A percentile compares a stretch with the other conserved stretches of the same genome.
Conservation (phyloP, 2,329 filamentous ascomycete genomes). For the Monosporascus sp. region DNA sequence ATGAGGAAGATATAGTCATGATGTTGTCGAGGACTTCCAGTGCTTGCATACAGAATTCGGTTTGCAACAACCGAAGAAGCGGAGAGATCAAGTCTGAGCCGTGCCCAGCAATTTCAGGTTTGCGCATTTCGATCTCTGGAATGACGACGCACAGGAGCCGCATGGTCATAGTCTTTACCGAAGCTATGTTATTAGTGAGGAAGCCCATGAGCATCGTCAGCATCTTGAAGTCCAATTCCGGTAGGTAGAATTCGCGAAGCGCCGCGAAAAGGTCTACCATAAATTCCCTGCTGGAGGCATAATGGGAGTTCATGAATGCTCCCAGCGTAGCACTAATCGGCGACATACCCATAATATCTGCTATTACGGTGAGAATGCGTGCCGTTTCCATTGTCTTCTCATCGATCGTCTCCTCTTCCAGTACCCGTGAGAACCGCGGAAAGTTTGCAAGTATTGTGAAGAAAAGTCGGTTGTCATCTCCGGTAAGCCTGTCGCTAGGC, state of each 20-base stretch:
- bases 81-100: constrained; percentile 95
- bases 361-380: constrained; percentile 63
- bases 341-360: constrained; percentile 64
- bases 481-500: constrained; percentile 74
- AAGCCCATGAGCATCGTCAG: constrained; percentile 87
- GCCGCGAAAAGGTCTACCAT: constrained; percentile 67
- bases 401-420: constrained; percentile 60
- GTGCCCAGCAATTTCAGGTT: constrained; percentile 81
- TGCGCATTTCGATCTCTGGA: constrained; percentile 87
- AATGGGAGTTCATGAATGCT: constrained; percentile 62
- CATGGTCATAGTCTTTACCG: constrained; percentile 93
- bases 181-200: constrained; percentile 79
- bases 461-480: constrained; percentile 74
- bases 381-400: constrained; percentile 57
- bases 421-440: constrained; percentile 73
- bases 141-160: constrained; percentile 79
- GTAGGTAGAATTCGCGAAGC: constrained; percentile 73
- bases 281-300: constrained; percentile 68
- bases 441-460: constrained; percentile 90
- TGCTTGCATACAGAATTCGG: constrained; percentile 88
- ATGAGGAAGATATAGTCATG: constrained; percentile 86
- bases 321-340: constrained; percentile 64
- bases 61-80: constrained; percentile 80
- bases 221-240: constrained; percentile 75
- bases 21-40: constrained; percentile 89